Percentiles rank a stretch among this genome's conserved stretches.
Conservation (phyloP, 208 protist species). For the Acanthamoeba culbertsoni region DNA sequence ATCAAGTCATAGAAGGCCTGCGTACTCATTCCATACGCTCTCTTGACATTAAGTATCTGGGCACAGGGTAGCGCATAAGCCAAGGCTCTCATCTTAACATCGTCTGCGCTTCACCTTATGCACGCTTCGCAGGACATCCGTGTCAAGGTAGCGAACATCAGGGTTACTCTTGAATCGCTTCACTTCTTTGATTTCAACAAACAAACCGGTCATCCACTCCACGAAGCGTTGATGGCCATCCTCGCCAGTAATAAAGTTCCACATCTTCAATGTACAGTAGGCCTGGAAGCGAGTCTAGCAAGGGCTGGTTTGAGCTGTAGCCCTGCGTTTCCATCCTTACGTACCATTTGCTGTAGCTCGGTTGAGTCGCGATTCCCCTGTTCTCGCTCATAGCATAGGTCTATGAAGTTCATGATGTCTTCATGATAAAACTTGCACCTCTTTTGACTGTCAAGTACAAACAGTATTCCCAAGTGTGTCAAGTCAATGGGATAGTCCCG, state of each 20-base stretch:
- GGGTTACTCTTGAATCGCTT: neutral
- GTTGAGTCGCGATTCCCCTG: neutral
- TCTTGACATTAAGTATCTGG: conserved; percentile 32
- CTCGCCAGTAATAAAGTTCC: neutral
- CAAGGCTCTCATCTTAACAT: neutral
- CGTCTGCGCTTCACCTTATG: neutral
- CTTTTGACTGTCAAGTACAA: neutral
- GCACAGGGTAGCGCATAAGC: neutral
- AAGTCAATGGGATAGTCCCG: neutral
- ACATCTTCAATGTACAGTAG: conserved; percentile 1
- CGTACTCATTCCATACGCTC: conserved; percentile 18
- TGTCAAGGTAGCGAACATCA: neutral
- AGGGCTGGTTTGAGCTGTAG: neutral
- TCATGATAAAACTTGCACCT: neutral
- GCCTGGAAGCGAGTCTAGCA: neutral
- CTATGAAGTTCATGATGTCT: neutral
- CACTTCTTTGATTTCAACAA: conserved; percentile 22
- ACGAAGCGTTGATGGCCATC: neutral
- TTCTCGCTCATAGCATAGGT: neutral
- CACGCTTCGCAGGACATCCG: neutral
- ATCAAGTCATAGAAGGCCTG: conserved; percentile 1
- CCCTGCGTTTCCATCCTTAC: no score
- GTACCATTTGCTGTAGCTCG: conserved; percentile 14
- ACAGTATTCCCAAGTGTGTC: conserved; percentile 2
- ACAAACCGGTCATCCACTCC: neutral